A percentile compares a stretch with the other conserved stretches of the same genome.
Evolutionary conservation across 108 stramenopile species (phyloP).

Genomic region (Skeletonema tropicum): DNA sequence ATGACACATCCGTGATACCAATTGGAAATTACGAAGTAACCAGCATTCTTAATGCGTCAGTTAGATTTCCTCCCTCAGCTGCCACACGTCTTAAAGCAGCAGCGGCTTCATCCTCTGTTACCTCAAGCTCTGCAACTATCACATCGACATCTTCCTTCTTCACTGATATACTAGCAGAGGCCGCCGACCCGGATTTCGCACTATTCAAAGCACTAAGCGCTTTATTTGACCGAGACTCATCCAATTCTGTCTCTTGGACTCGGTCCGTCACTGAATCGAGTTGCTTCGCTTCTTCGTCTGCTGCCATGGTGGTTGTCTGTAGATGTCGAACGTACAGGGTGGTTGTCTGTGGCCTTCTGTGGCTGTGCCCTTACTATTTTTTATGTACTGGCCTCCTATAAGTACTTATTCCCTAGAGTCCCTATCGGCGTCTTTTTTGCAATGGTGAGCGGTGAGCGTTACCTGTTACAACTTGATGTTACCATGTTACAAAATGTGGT

Average conservation of each 20-base stretch:
- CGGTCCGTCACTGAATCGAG: slow-evolving; percentile 83
- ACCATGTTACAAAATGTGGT: no score
- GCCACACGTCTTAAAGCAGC: slow-evolving; percentile 58
- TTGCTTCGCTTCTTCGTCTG: slow-evolving; percentile 80
- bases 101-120: slow-evolving; percentile 69
- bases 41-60: slow-evolving; percentile 65
- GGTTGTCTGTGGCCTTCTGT: no score
- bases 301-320: slow-evolving; percentile 41
- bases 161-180: slow-evolving; percentile 45
- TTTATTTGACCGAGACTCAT: slow-evolving; percentile 68
- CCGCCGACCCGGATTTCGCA: slow-evolving; percentile 32
- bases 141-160: slow-evolving; percentile 73
- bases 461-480: no score
- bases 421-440: no score
- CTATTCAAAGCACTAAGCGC: slow-evolving; percentile 62
- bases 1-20: not conserved
- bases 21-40: slow-evolving; percentile 45
- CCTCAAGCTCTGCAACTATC: slow-evolving; percentile 74
- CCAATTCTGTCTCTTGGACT: slow-evolving; percentile 75
- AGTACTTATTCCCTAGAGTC: no score
- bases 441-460: no score
- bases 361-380: no score
- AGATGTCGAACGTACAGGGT: no score
- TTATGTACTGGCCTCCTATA: no score
- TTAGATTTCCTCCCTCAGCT: slow-evolving; percentile 44